Conservation (phyloP, 2,329 filamentous ascomycete genomes). For the Lasiodiplodia theobromae region DNA sequence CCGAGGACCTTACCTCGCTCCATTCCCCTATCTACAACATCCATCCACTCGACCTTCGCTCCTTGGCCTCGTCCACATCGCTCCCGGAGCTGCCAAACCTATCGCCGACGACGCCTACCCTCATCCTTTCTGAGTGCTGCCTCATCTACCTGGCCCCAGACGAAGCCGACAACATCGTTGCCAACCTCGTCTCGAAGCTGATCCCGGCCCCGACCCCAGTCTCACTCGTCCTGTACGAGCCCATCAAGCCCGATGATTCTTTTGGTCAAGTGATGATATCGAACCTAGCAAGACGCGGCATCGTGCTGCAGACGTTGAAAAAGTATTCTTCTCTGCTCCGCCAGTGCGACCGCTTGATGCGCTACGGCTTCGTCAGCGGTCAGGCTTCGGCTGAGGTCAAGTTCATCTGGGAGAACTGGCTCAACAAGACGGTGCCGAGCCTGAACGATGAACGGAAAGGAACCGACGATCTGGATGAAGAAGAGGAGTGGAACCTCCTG, state of each 20-base stretch:
- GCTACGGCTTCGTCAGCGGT: constrained; percentile 69
- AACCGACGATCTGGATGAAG: constrained; percentile 89
- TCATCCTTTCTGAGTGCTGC: constrained; percentile 94
- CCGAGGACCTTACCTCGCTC: constrained; percentile 50
- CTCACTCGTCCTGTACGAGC: constrained; percentile 83
- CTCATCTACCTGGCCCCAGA: constrained; percentile 81
- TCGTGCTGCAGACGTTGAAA: constrained; percentile 82
- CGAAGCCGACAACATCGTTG: constrained; percentile 69
- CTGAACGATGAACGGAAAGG: constrained; percentile 67
- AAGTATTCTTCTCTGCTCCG: constrained; percentile 72
- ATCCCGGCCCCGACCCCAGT: constrained; percentile 57
- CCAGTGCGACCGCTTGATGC: constrained; percentile 71
- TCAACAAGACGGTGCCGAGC: constrained; percentile 74
- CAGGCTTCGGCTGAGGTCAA: constrained; percentile 67
- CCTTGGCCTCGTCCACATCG: constrained; percentile 52
- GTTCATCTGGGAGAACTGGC: constrained; percentile 81
- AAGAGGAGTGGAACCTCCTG: constrained; percentile 91
- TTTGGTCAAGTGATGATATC: constrained; percentile 93
- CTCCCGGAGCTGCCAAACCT: constrained; percentile 50
- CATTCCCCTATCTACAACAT: constrained; percentile 61
- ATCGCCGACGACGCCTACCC: constrained; percentile 71
- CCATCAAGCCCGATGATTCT: constrained; percentile 80
- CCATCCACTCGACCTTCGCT: constrained; percentile 72
- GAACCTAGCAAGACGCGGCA: constrained; percentile 82
- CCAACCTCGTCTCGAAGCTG: constrained; percentile 45